Percentiles rank a stretch among this genome's conserved stretches.
These are phyloP conservation scores for Eucalyptus leucophloia DNA, from an alignment of 345 rosid genomes.

Conservation along the genomic window DNA sequence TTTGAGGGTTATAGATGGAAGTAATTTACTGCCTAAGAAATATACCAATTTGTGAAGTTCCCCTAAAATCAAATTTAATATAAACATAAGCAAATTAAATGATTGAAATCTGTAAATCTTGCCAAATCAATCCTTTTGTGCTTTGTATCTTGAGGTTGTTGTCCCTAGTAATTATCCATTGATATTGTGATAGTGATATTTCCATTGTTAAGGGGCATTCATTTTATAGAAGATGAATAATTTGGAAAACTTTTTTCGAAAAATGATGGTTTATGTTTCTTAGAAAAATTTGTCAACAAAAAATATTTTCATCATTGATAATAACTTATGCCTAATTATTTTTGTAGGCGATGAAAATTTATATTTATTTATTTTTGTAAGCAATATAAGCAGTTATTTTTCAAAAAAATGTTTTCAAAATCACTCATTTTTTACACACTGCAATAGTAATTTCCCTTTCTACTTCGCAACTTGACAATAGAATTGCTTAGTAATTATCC, in stretches of 20 bases:
- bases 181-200: background rate
- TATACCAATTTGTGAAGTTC: background rate
- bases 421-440: background rate
- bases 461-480: background rate
- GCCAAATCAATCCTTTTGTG: background rate
- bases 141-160: background rate
- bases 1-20: background rate
- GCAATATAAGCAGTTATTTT: no score
- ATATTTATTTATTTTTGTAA: no score
- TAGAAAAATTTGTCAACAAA: no score
- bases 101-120: background rate
- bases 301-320: no score
- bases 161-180: background rate
- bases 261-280: no score
- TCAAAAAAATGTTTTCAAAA: no score
- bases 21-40: background rate
- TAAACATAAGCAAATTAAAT: background rate
- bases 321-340: background rate
- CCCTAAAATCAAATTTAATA: background rate
- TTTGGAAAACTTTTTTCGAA: no score
- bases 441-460: background rate
- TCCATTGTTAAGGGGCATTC: background rate
- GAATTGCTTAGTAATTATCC: background rate
- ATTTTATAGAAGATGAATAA: no score
- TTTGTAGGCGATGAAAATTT: rapidly evolving